Base-by-base conservation (phyloP, 192 early-diverging fungal genomes). In the Chytriomyces sp. region DNA sequence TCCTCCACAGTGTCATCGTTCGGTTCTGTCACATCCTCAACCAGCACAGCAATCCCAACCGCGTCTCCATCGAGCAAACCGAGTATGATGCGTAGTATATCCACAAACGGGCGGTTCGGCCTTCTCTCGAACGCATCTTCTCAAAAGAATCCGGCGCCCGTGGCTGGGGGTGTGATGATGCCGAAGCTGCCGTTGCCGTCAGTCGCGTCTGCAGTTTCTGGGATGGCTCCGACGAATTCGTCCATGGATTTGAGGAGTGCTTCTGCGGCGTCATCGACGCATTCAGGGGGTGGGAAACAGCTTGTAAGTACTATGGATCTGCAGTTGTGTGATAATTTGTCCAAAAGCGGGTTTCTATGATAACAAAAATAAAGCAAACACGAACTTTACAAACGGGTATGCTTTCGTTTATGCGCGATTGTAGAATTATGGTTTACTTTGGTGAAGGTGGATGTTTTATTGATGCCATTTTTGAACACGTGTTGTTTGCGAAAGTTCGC, bases 221-320 rank as follows among this genome's bases (percentile, higher is more conserved):
- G 62, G 10, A 26, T 16, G 62, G 28, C 24, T 4, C 16, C 13
- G 47, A 67, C 65, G 7, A 9, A 18, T 13, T 46, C 7, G 23
- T 67, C 65, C n/a, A 64, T 18, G 26, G 62, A 24, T 18, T 13
- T 26, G 10, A 69, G 26, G 8, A 69, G 68, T 47, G 68, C 49
- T n/a, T 28, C 68, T 6, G 46, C 24, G 9, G 66, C 11, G 50
- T 53, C 49, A 5, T 35, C 35, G 35, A 35, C 35, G 35, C 35
- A 35, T 35, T 35, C 35, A 35, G 11, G 20, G 13, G 20, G 24
- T 13, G 26, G 24, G 16, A 28, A 18, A 6, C 23, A 53, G 50
- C 35, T 69, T 8, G 68, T 69, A 50, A 69, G 68, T 28, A 69
- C 68, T 3, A 69, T 69, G 68, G 68, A 69, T 13, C 24, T 53